A percentile compares a stretch with the other conserved stretches of the same genome.
Evolutionary conservation across 768 basidiomycete species (phyloP).

Genomic region (Lactarius trivialis): DNA sequence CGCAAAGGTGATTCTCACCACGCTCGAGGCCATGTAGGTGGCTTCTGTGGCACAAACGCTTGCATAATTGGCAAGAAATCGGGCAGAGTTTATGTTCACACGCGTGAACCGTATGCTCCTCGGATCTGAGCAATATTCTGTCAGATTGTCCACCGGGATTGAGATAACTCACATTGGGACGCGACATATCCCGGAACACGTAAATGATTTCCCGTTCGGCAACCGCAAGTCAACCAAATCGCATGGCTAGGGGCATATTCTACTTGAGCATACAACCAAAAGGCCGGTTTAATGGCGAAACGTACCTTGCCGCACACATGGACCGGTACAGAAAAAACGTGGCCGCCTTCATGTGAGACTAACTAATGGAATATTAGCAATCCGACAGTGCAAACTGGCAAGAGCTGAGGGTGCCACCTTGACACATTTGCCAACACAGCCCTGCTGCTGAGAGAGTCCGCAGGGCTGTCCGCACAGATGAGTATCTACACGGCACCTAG

Average conservation of each 20-base stretch:
- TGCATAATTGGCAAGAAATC: constrained; percentile 48
- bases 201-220: constrained; percentile 13
- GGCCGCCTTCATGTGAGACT: constrained; percentile 45
- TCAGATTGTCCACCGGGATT: not conserved
- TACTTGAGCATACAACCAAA: not conserved
- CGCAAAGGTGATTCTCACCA: constrained; percentile 47
- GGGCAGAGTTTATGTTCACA: constrained; percentile 53
- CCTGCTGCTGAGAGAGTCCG: constrained; percentile 38
- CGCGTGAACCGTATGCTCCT: constrained; percentile 39
- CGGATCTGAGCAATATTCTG: constrained; percentile 33
- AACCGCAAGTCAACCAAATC: constrained; percentile 11
- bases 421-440: constrained; percentile 47
- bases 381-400: not conserved
- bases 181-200: constrained; percentile 17
- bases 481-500: constrained; percentile 41
- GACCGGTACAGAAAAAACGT: constrained; percentile 46
- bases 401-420: constrained; percentile 33
- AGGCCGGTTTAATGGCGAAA: not conserved
- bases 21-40: constrained; percentile 48
- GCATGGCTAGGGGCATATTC: constrained; percentile 11
- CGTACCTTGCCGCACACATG: constrained; percentile 53
- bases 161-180: constrained; percentile 12
- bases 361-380: constrained; percentile 31
- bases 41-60: constrained; percentile 40
- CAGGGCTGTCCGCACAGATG: constrained; percentile 54